Evolutionary conservation across 352 stramenopile genomes (phyloP).

Genomic region (Phytophthora cactorum): DNA sequence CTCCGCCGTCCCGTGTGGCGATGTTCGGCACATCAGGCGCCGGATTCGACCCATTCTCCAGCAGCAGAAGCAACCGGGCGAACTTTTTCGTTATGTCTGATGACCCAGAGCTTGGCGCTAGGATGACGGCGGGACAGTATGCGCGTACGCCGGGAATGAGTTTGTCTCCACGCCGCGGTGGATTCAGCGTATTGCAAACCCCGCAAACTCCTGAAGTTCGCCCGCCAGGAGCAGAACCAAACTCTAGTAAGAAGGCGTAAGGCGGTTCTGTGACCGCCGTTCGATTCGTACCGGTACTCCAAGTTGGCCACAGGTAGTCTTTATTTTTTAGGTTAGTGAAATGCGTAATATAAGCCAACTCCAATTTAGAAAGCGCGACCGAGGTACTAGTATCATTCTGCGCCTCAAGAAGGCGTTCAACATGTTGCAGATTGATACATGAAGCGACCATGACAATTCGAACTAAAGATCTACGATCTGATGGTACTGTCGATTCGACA

Average conservation of each 20-base stretch:
- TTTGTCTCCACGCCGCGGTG: conserved; percentile 12
- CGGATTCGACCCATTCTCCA: conserved; percentile 57
- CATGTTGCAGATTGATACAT: too few relatives aligned
- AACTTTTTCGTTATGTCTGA: conserved; percentile 62
- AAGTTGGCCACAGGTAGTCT: conserved; percentile 3
- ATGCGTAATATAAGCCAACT: conserved; percentile 13
- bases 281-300: neutral
- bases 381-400: too few relatives aligned
- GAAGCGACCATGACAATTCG: too few relatives aligned
- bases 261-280: neutral
- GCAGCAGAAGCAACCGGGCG: conserved; percentile 36
- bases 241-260: conserved; percentile 3
- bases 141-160: conserved; percentile 20
- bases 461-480: too few relatives aligned
- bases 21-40: conserved; percentile 64
- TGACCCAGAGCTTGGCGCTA: conserved; percentile 27
- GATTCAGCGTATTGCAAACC: conserved; percentile 21
- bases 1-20: conserved; percentile 59
- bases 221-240: conserved; percentile 1
- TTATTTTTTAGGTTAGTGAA: neutral
- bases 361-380: neutral
- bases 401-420: too few relatives aligned
- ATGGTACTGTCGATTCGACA: too few relatives aligned
- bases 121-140: conserved; percentile 43
- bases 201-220: conserved; percentile 5